A percentile compares a stretch with the other conserved stretches of the same genome.
These are phyloP conservation scores for Coniochaeta prunicola DNA, from an alignment of 2,329 filamentous ascomycete genomes.

Conservation along the genomic window DNA sequence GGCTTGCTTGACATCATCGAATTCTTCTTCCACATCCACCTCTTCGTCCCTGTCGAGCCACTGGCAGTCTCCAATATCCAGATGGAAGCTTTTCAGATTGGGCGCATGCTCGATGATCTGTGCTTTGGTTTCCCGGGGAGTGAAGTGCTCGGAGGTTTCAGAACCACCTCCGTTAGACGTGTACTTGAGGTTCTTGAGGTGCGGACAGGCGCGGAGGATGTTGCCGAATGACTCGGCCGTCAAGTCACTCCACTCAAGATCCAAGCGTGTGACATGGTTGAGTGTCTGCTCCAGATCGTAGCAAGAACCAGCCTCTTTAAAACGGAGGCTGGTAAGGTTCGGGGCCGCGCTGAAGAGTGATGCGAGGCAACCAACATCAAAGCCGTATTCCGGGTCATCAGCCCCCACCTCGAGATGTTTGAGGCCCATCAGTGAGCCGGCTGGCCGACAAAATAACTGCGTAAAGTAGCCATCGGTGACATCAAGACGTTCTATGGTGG, in stretches of 20 bases:
- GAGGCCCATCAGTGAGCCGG: neutral
- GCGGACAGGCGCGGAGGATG: neutral
- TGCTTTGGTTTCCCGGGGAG: neutral
- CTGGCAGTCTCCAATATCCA: neutral
- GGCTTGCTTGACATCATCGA: neutral
- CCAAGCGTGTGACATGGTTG: neutral
- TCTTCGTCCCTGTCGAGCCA: neutral
- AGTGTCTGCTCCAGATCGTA: neutral
- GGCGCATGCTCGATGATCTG: neutral
- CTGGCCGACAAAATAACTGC: neutral
- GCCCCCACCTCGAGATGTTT: neutral
- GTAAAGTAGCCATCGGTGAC: neutral
- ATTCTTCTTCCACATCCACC: neutral
- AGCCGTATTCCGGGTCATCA: neutral
- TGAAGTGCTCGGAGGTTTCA: neutral
- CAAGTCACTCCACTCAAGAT: neutral
- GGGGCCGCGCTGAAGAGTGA: neutral
- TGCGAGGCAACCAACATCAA: neutral
- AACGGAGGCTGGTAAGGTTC: neutral
- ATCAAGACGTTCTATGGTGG: constrained; percentile 2
- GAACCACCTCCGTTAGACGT: neutral
- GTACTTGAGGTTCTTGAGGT: neutral
- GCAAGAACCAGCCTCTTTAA: neutral
- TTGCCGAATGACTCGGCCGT: neutral
- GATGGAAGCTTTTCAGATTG: neutral